Evolutionary conservation across 495 filamentous ascomycete genomes (phyloP), one percentile per base, ranked within the genome.

Genomic region (Saxophila tyrrhenica): DNA sequence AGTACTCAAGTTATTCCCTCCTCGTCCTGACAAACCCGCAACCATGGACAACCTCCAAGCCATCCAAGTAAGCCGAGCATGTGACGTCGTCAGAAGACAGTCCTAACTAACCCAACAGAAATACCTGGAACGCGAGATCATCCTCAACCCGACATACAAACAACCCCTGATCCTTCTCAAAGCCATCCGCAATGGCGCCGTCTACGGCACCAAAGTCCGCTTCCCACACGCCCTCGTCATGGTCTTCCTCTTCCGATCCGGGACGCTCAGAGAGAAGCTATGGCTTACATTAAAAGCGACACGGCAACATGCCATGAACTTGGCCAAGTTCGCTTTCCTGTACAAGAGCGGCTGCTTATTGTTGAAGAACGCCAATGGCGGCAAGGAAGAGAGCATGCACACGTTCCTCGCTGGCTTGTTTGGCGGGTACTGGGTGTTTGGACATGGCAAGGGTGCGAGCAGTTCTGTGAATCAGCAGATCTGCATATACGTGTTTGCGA

Each of bases 171-270:
- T 85, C 23, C 74, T 99, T 59, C 55, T 91, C 63, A 99, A 99
- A 74, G 87, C 78, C 57, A 81, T 89, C 47, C 89, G 92, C 69
- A 99, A 97, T 84, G 92, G 92, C 68, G 81, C 89, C 58, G 87
- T 96, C 55, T 99, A 97, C 72, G 92, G 92, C 24, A 82, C 89
- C 61, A 99, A 97, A 79, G 87, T 99, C 68, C 89, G 92, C 59
- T 96, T 97, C 75, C 92, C 92, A 62, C 92, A 98, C 73, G 92
- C 92, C 50, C 78, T 98, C 55, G 92, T 98, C 21, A 98, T 96
- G 89, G 83, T 94, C 47, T 80, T 96, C 60, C 80, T 98, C 48
- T 98, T 98, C 74, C 88, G 92, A 55, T 83, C 82, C 13, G 92
- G 89, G 69, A 87, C 87, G 79, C 65, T 95, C 60, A 83, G 83